These are phyloP conservation scores for Annulohypoxylon nitens DNA, from an alignment of 495 filamentous ascomycete genomes.

Conservation along the genomic window DNA sequence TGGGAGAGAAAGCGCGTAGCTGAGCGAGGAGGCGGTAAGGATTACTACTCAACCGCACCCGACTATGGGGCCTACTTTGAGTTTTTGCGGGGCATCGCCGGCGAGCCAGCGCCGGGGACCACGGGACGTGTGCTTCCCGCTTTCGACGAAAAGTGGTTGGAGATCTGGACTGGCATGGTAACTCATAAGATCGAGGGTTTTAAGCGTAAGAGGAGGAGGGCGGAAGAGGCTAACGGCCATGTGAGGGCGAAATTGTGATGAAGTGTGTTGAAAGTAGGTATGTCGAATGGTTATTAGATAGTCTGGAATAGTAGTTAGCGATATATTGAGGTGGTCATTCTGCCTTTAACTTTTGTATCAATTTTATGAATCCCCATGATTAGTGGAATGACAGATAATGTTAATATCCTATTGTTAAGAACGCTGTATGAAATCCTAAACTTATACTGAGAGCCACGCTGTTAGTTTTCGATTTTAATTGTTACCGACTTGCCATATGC, in stretches of 20 bases:
- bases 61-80: constrained; percentile 53
- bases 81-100: constrained; percentile 50
- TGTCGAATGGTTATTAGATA: neutral
- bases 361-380: neutral
- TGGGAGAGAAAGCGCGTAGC: constrained; percentile 57
- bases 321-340: neutral
- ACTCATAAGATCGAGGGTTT: constrained; percentile 48
- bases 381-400: neutral
- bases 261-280: neutral
- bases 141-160: constrained; percentile 57
- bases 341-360: neutral
- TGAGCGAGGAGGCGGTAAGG: constrained; percentile 49
- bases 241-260: constrained; percentile 49
- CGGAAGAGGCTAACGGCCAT: constrained; percentile 42
- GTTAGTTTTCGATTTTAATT: neutral
- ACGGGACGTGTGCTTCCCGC: constrained; percentile 54
- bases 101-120: constrained; percentile 53
- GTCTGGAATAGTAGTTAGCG: neutral
- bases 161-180: constrained; percentile 55
- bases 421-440: constrained; percentile 5
- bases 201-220: constrained; percentile 48
- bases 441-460: neutral
- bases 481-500: constrained; percentile 18
- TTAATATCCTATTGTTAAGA: constrained; percentile 1
- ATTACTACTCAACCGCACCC: constrained; percentile 55